Conservation (phyloP, 2,329 filamentous ascomycete species). For the Reticulascus tulasneorum region DNA sequence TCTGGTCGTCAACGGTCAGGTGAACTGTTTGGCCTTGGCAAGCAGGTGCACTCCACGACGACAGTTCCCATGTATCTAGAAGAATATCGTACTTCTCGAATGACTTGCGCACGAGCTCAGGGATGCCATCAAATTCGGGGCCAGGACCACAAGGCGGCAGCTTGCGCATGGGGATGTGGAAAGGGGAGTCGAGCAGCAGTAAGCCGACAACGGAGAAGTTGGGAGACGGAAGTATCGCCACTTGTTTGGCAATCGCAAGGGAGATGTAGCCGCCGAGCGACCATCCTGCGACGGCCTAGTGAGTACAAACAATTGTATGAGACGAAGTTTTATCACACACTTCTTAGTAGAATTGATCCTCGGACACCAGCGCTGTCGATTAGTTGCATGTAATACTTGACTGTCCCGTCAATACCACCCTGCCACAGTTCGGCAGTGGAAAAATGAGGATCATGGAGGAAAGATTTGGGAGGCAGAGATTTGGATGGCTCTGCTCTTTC, state of each 20-base stretch:
- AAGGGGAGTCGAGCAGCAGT: slow-evolving; percentile 24
- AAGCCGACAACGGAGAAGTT: slow-evolving; percentile 20
- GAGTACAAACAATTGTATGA: not conserved
- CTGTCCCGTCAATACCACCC: slow-evolving; percentile 26
- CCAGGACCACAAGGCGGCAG: slow-evolving; percentile 12
- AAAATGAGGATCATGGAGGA: slow-evolving; percentile 25
- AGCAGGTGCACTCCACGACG: slow-evolving; percentile 18
- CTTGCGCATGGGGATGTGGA: slow-evolving; percentile 18
- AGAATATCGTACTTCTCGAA: slow-evolving; percentile 23
- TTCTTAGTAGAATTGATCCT: slow-evolving; percentile 22
- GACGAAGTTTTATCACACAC: slow-evolving; percentile 16
- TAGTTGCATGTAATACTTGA: slow-evolving; percentile 19
- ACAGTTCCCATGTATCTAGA: slow-evolving; percentile 23
- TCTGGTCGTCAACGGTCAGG: slow-evolving; percentile 14
- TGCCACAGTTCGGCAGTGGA: slow-evolving; percentile 19
- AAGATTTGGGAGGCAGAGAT: too few species aligned
- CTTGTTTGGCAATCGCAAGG: slow-evolving; percentile 20
- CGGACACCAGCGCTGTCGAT: slow-evolving; percentile 19
- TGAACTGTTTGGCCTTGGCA: slow-evolving; percentile 6
- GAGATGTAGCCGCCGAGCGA: slow-evolving; percentile 25
- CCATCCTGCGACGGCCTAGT: slow-evolving; percentile 19
- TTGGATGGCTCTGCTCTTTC: too few species aligned
- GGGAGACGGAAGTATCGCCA: slow-evolving; percentile 18
- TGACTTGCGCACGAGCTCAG: slow-evolving; percentile 19
- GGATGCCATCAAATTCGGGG: slow-evolving; percentile 16